Evolutionary conservation across 306 rosid genomes (phyloP).

Genomic region (Dicorynia guianensis): DNA sequence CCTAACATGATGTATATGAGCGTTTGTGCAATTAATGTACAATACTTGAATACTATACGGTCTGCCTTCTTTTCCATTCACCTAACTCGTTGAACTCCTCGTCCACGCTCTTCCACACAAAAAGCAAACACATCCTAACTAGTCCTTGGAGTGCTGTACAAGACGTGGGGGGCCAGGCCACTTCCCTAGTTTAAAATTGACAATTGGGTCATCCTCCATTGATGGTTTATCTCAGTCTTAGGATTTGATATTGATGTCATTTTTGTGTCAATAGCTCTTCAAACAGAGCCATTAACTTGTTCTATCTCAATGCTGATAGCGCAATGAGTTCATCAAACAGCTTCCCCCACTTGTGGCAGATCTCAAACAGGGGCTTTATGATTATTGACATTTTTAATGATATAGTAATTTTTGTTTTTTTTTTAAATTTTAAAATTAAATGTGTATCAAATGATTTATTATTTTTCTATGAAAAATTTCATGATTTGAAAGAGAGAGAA

Average conservation of each 20-base stretch:
- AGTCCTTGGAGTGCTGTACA: constrained; percentile 17
- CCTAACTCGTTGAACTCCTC: not conserved
- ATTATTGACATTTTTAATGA: too few relatives aligned
- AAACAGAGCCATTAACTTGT: constrained; percentile 30
- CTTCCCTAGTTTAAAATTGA: constrained; percentile 31
- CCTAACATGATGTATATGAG: constrained; percentile 10
- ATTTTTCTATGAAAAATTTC: too few relatives aligned
- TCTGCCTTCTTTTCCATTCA: constrained; percentile 12
- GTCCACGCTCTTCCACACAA: not conserved
- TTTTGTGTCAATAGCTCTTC: constrained; percentile 38
- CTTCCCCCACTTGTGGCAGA: constrained; percentile 52
- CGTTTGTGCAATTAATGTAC: not conserved
- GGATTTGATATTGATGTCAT: constrained; percentile 28
- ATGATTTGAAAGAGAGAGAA: constrained; percentile 59
- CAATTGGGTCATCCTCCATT: constrained; percentile 47
- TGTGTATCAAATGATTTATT: too few relatives aligned
- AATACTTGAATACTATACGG: not conserved
- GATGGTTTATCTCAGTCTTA: constrained; percentile 37
- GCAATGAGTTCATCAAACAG: constrained; percentile 44
- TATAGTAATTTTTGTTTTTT: too few relatives aligned
- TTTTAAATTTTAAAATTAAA: too few relatives aligned
- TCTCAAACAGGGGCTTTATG: constrained; percentile 23
- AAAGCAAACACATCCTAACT: constrained; percentile 16
- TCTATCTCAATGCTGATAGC: constrained; percentile 24
- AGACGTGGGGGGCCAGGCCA: constrained; percentile 38